Evolutionary conservation across 768 basidiomycete species (phyloP).

Genomic region (Russula emetica): DNA sequence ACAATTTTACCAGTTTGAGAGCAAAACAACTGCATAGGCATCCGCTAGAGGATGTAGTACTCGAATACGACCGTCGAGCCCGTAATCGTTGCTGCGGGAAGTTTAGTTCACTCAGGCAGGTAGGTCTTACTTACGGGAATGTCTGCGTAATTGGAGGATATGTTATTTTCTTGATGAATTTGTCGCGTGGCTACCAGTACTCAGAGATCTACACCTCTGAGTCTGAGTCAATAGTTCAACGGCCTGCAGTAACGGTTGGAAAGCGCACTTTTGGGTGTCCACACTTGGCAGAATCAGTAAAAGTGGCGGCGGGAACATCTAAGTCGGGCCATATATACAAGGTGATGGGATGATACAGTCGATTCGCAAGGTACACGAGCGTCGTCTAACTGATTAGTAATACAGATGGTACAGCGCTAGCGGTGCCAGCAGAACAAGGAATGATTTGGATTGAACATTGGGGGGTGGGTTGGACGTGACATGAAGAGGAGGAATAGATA

Average conservation of each 20-base stretch:
- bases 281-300: neutral
- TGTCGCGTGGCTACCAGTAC: too few species aligned
- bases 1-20: neutral
- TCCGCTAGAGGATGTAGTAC: neutral
- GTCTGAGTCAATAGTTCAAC: too few species aligned
- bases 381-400: conserved; percentile 9
- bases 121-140: neutral
- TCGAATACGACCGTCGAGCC: too few species aligned
- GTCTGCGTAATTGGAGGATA: too few species aligned
- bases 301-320: neutral
- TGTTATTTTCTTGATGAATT: too few species aligned
- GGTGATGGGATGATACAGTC: neutral
- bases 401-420: conserved; percentile 18
- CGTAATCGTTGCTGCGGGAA: too few species aligned
- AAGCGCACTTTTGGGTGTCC: neutral
- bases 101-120: neutral
- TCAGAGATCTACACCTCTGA: too few species aligned
- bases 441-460: conserved; percentile 10
- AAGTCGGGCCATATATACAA: neutral
- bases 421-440: neutral
- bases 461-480: neutral
- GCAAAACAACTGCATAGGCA: neutral
- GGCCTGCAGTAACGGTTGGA: neutral
- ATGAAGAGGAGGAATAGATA: conserved; percentile 16
- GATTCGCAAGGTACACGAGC: neutral